Evolutionary conservation across 2,329 filamentous ascomycete species (phyloP).

Genomic region (Rachicladosporium sp.): DNA sequence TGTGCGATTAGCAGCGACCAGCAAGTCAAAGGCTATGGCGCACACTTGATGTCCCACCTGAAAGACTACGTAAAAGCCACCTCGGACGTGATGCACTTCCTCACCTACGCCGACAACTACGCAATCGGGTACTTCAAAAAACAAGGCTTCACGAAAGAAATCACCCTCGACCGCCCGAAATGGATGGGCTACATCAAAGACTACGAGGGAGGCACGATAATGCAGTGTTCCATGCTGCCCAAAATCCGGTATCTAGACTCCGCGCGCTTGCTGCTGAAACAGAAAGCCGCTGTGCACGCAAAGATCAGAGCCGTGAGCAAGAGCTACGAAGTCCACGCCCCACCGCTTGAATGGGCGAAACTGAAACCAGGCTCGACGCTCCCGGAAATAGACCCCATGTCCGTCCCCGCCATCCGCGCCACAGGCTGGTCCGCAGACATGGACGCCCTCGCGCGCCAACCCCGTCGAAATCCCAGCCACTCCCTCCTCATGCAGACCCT

Average conservation of each 20-base stretch:
- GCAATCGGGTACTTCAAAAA: slow-evolving; percentile 99
- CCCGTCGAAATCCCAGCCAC: slow-evolving; percentile 91
- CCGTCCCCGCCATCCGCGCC: slow-evolving; percentile 73
- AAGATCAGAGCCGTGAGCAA: slow-evolving; percentile 89
- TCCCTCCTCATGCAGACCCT: slow-evolving; percentile 85
- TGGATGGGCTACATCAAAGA: slow-evolving; percentile 99
- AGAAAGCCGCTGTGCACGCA: slow-evolving; percentile 87
- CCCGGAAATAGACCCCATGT: slow-evolving; percentile 67
- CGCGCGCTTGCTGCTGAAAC: slow-evolving; percentile 88
- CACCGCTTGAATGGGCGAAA: slow-evolving; percentile 75
- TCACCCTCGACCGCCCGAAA: slow-evolving; percentile 73
- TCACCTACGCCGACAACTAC: slow-evolving; percentile 98
- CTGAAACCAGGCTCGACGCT: slow-evolving; percentile 36
- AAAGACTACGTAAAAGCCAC: slow-evolving; percentile 98
- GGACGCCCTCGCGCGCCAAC: slow-evolving; percentile 90
- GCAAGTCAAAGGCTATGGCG: slow-evolving; percentile 96
- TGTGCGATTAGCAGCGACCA: slow-evolving; percentile 96
- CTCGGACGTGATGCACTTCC: slow-evolving; percentile 93
- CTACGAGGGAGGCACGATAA: slow-evolving; percentile 96
- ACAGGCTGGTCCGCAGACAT: slow-evolving; percentile 96
- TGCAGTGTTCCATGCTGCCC: slow-evolving; percentile 97
- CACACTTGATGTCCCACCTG: slow-evolving; percentile 93
- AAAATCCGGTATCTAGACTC: slow-evolving; percentile 88
- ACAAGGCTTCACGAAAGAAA: slow-evolving; percentile 97
- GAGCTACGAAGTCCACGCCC: slow-evolving; percentile 73